phyloP scores from a whole-genome alignment of 768 basidiomycete species.

The Grammothele lineata region DNA sequence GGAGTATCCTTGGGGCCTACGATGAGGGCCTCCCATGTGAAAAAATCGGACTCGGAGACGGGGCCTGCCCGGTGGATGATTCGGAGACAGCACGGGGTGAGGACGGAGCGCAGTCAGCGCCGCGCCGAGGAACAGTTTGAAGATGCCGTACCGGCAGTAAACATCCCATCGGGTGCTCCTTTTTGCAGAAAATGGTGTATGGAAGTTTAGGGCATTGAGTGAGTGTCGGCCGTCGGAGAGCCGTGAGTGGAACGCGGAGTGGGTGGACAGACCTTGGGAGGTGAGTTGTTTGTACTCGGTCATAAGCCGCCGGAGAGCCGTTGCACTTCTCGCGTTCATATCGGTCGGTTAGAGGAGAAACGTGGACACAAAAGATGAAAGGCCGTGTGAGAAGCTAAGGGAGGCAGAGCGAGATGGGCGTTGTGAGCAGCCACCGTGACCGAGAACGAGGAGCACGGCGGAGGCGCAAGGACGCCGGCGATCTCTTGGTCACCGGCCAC shows the following conservation, averaged over 20 bases:
- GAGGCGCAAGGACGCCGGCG: no score
- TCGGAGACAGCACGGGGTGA: neutral
- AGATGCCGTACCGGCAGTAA: conserved; percentile 69
- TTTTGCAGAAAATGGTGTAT: neutral
- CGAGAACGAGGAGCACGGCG: no score
- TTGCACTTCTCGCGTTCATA: conserved; percentile 60
- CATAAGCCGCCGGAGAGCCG: conserved; percentile 85
- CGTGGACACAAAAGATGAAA: neutral
- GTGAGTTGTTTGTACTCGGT: conserved; percentile 89
- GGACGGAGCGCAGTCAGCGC: conserved; percentile 4
- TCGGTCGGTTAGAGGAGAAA: neutral
- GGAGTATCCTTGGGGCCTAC: conserved; percentile 93
- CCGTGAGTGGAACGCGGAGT: no score
- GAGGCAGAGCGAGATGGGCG: conserved; percentile 4
- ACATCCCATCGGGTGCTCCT: conserved; percentile 94
- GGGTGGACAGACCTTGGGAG: conserved; percentile 50
- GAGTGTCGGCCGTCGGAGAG: neutral
- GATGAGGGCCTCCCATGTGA: conserved; percentile 94
- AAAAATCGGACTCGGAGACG: conserved; percentile 88
- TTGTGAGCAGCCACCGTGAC: neutral
- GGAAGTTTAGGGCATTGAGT: neutral
- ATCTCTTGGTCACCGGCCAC: no score
- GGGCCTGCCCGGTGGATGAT: conserved; percentile 53
- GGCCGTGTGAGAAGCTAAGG: neutral
- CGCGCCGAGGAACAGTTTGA: conserved; percentile 1